Conservation (phyloP, 2,329 filamentous ascomycete species). For the Penicillium sp. region DNA sequence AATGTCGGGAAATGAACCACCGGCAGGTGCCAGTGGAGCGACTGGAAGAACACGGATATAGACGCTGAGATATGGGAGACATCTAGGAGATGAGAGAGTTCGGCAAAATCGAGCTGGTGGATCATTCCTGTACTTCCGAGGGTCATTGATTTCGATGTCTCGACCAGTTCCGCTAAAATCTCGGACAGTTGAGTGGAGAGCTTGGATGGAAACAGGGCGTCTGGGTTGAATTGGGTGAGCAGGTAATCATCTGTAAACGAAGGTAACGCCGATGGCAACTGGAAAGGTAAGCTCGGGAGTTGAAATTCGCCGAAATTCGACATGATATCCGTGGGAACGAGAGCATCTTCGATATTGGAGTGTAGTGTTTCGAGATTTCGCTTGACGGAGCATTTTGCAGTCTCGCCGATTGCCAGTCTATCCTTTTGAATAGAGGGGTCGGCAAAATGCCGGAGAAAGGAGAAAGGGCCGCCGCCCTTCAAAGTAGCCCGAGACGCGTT, state of each 20-base stretch:
- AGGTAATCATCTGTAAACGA: conserved; percentile 18
- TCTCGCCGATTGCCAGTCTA: conserved; percentile 33
- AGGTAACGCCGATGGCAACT: background rate
- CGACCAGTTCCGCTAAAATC: conserved; percentile 28
- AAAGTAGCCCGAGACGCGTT: background rate
- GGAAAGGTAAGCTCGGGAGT: conserved; percentile 14
- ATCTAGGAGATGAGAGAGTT: conserved; percentile 25
- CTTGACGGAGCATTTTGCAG: conserved; percentile 29
- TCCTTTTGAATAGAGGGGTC: conserved; percentile 29
- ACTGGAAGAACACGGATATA: conserved; percentile 33
- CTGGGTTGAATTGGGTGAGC: conserved; percentile 15
- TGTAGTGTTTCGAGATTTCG: conserved; percentile 30
- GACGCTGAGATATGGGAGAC: conserved; percentile 30
- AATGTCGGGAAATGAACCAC: conserved; percentile 36
- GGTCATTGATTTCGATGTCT: conserved; percentile 32
- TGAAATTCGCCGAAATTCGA: conserved; percentile 14
- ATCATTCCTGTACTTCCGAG: background rate
- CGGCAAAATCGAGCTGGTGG: conserved; percentile 15
- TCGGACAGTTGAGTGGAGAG: conserved; percentile 29
- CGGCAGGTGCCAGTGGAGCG: conserved; percentile 35
- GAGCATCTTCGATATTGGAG: conserved; percentile 30
- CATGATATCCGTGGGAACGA: conserved; percentile 24
- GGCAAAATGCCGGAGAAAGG: conserved; percentile 33
- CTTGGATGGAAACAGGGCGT: conserved; percentile 21
- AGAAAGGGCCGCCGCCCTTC: conserved; percentile 21